Evolutionary conservation across 163 green algal species (phyloP), one percentile per base, ranked within the genome.

Genomic region (Chlorella variabilis): DNA sequence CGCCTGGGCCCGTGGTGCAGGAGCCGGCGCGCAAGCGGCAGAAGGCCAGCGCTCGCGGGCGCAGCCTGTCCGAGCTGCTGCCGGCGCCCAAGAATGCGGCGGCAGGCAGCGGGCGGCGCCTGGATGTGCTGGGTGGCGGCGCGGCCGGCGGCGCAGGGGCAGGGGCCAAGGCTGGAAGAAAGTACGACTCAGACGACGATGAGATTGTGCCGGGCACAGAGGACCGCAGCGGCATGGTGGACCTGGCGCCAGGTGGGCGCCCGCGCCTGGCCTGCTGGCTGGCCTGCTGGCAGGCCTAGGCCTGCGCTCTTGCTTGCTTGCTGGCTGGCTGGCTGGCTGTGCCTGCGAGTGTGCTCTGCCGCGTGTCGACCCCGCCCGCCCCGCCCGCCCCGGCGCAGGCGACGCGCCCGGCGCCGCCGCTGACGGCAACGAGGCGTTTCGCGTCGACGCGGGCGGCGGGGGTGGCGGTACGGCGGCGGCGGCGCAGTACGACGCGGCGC

Each of bases 371-470:
- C 29, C 31, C 15, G 13, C 27, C 18, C 45, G 49, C 18, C 31
- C 20, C 29, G 0, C 31, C 18, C 67, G 25, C 36, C n/a, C 38
- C 39, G 7, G 31, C n/a, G 61, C 76, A 82, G 76, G 76, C 21
- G 76, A 82, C 11, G 75, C 59, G 21, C n/a, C n/a, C n/a, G n/a
- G n/a, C n/a, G 34, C 63, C 1, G 63, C 23, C 4, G 38, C 41
- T 8, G 76, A 68, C 4, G 76, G 27, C 76, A 87, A 87, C 59
- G 82, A 87, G 38, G 82, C 82, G 7, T 87, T 77, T 68, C 48
- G 82, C 17, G 67, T 87, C 18, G 82, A 83, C 4, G 27, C 61
- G 18, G 39, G 54, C 71, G 4, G 54, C 54, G 2, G 54, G 25
- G 0, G 33, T 45, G 23, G 49, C 51, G 29, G 54, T 54, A 67